Base-by-base conservation (phyloP, 2,329 filamentous ascomycete genomes). In the Lasiodiplodia citricola region DNA sequence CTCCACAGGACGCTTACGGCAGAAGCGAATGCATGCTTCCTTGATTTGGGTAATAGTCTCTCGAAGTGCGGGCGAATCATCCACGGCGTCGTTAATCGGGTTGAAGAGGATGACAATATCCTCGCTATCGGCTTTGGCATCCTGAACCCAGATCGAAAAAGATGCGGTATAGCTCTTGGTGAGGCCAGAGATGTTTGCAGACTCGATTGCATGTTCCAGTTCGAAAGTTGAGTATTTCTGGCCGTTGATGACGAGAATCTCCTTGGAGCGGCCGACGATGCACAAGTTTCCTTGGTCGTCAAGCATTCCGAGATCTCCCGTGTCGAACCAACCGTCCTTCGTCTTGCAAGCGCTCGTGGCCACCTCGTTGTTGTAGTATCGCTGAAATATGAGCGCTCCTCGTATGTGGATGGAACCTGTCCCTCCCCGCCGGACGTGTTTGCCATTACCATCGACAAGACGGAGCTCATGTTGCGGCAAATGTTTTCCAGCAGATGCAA, bases 301-400 rank as follows among this genome's bases (percentile, higher is more conserved):
- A 38, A 77, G 67, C 13, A 55, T 68, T 3, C 70, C 74, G 7
- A 65, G 60, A 44, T 77, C 75, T 4, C 75, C 75, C 3, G 75
- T 77, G 7, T 69, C 51, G 47, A 77, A 77, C 73, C 73, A 77
- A 10, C 74, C 75, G 58, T 75, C 74, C 1, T 18, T n/a, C 3
- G 67, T 69, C 2, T 72, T 72, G 52, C 75, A 74, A 8, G 71
- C 72, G 1, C 54, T 69, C 70, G 75, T 76, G 4, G 74, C 74
- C 50, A 71, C 25, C 65, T 72, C 55, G 60, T 82, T 79, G 60
- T 75, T 73, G 64, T 72, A 74, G 68, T 82, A 81, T 6, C 71
- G 68, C 1, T 71, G 68, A 76, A 87, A 87, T 13, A 80, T 78
- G 2, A 83, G 76, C 0, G 74, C 52, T 0, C 75, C 74, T 2